These are phyloP conservation scores for Arabis hirsuta DNA, from an alignment of 345 rosid genomes.

Conservation along the genomic window DNA sequence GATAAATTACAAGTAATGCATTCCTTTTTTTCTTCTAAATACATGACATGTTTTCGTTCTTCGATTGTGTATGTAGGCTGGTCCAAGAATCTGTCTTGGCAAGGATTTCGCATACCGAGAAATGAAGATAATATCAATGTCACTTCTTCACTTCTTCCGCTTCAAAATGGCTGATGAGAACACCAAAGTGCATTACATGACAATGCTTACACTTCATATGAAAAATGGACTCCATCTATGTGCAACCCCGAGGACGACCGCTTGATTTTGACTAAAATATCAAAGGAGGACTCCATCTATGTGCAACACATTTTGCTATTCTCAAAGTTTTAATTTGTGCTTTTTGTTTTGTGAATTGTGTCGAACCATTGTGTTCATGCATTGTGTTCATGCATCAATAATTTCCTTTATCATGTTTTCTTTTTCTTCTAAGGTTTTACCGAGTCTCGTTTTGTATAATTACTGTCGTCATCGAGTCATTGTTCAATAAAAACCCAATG, in stretches of 20 bases:
- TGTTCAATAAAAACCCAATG: too few relatives aligned
- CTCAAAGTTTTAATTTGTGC: too few relatives aligned
- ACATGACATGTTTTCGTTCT: conserved; percentile 15
- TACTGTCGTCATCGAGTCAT: too few relatives aligned
- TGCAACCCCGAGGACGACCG: too few relatives aligned
- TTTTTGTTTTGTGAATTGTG: too few relatives aligned
- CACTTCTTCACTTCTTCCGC: conserved; percentile 61
- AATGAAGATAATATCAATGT: conserved; percentile 72
- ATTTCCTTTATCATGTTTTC: too few relatives aligned
- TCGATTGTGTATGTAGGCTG: conserved; percentile 57
- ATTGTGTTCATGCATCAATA: too few relatives aligned
- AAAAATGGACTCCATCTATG: too few relatives aligned
- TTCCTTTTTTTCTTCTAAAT: neutral
- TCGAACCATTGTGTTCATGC: too few relatives aligned
- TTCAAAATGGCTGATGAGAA: conserved; percentile 64
- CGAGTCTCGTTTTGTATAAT: too few relatives aligned
- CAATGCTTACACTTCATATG: conserved; percentile 77
- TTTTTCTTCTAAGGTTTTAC: too few relatives aligned
- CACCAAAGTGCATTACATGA: conserved; percentile 47
- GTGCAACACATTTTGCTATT: conserved; percentile 37
- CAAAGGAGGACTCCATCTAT: conserved; percentile 56
- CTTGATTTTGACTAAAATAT: too few relatives aligned
- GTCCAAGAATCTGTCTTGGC: conserved; percentile 77
- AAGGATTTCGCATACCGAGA: conserved; percentile 75
- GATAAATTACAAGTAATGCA: neutral